Evolutionary conservation across 441 rosid species (phyloP).

Genomic region (Eruca vesicaria): DNA sequence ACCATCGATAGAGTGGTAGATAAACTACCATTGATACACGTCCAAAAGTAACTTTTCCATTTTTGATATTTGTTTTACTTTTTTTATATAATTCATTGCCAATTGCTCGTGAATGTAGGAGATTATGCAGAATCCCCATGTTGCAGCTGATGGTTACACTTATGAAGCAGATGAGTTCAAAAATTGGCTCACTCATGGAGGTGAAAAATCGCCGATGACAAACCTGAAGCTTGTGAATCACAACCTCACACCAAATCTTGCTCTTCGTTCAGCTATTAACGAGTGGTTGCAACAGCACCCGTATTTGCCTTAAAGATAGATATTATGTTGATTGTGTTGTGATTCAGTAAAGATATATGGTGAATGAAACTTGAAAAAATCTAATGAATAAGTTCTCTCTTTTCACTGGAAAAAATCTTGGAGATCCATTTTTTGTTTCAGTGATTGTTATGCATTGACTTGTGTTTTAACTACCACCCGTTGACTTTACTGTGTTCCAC

Average conservation of each 20-base stretch:
- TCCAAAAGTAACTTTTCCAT: neutral
- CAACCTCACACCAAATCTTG: constrained; percentile 50
- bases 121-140: constrained; percentile 61
- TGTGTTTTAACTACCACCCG: constrained; percentile 2
- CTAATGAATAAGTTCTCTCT: neutral
- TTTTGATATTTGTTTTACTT: neutral
- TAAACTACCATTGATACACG: too few species aligned
- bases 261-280: constrained; percentile 65
- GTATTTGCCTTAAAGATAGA: constrained; percentile 7
- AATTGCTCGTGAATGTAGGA: constrained; percentile 43
- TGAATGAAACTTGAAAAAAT: neutral
- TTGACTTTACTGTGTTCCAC: constrained; percentile 23
- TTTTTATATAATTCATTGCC: neutral
- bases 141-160: constrained; percentile 67
- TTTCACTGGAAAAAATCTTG: neutral
- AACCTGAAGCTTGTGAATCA: constrained; percentile 41
- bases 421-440: constrained; percentile 7
- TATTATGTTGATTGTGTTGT: constrained; percentile 24
- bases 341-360: constrained; percentile 7
- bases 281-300: constrained; percentile 51
- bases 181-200: constrained; percentile 55
- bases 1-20: too few species aligned
- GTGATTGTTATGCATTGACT: constrained; percentile 17
- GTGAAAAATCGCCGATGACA: constrained; percentile 55
- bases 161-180: constrained; percentile 49